phyloP scores from a whole-genome alignment of 2,329 filamentous ascomycete genomes.

The Aureobasidium sp. region DNA sequence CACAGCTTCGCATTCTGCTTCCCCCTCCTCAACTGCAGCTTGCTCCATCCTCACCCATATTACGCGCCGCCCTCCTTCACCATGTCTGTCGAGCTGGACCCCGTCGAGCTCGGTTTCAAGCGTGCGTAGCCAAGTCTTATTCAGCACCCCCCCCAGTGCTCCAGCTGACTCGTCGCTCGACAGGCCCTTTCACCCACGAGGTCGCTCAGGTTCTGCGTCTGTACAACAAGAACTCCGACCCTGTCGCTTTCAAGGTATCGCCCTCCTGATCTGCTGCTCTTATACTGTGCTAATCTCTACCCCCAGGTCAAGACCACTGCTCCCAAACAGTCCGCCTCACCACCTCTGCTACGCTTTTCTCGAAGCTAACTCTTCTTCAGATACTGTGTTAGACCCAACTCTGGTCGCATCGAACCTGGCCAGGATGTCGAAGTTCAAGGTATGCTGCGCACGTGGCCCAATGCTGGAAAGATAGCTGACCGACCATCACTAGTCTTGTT shows the following conservation, averaged over 20 bases:
- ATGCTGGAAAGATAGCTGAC: slow-evolving; percentile 7
- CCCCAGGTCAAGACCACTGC: slow-evolving; percentile 93
- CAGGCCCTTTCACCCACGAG: slow-evolving; percentile 56
- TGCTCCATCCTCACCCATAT: background rate
- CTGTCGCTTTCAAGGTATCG: slow-evolving; percentile 56
- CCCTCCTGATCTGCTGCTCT: background rate
- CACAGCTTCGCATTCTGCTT: background rate
- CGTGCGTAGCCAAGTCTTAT: slow-evolving; percentile 50
- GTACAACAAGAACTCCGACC: slow-evolving; percentile 47
- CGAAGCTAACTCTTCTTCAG: slow-evolving; percentile 38
- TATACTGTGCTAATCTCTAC: background rate
- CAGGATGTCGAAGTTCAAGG: slow-evolving; percentile 87
- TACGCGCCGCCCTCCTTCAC: slow-evolving; percentile 22
- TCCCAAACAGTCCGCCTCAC: slow-evolving; percentile 77
- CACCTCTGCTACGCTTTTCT: background rate
- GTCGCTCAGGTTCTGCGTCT: slow-evolving; percentile 53
- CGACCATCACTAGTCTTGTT: slow-evolving; percentile 60
- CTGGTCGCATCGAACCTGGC: slow-evolving; percentile 86
- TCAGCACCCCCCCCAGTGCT: background rate
- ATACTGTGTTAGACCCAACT: slow-evolving; percentile 97
- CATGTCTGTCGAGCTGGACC: slow-evolving; percentile 95
- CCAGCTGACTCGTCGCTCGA: slow-evolving; percentile 4
- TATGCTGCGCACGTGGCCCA: slow-evolving; percentile 34
- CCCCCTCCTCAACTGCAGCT: background rate
- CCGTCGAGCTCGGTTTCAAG: slow-evolving; percentile 83